phyloP scores from a whole-genome alignment of 495 filamentous ascomycete species.

The Penicillium samsonianum region DNA sequence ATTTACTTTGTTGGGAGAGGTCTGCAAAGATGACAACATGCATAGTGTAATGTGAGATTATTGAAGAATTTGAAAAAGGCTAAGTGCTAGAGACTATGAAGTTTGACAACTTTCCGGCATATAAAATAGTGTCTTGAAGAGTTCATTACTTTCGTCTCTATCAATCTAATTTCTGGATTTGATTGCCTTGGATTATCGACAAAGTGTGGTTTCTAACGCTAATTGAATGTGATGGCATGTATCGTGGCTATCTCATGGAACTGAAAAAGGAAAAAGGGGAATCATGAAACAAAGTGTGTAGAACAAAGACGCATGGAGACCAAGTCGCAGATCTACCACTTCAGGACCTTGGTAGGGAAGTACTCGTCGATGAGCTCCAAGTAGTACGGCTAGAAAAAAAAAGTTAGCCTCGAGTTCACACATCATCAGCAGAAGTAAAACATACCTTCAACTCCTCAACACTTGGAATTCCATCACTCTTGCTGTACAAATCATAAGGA shows the following conservation, averaged over 20 bases:
- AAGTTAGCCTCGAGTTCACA: background rate
- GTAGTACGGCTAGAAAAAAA: conserved; percentile 63
- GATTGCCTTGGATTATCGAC: background rate
- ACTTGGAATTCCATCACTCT: conserved; percentile 77
- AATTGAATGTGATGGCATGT: conserved; percentile 2
- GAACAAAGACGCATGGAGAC: conserved; percentile 3
- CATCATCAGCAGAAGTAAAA: background rate
- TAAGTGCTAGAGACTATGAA: no score
- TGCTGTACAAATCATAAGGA: conserved; percentile 89
- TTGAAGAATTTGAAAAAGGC: no score
- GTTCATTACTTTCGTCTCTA: background rate
- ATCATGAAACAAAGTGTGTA: conserved; percentile 11
- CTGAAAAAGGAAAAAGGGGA: conserved; percentile 13
- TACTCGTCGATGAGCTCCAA: conserved; percentile 82
- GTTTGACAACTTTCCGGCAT: background rate
- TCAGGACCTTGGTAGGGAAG: conserved; percentile 73
- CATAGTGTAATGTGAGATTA: no score
- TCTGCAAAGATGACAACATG: no score
- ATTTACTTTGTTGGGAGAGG: no score
- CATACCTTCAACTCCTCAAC: conserved; percentile 58
- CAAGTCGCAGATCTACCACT: conserved; percentile 60
- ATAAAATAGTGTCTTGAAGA: background rate
- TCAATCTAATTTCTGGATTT: background rate
- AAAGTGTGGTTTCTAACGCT: conserved; percentile 10
- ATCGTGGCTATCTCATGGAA: conserved; percentile 1